These are phyloP conservation scores for Boletus rubescentipes DNA, from an alignment of 768 basidiomycete genomes.

Conservation along the genomic window DNA sequence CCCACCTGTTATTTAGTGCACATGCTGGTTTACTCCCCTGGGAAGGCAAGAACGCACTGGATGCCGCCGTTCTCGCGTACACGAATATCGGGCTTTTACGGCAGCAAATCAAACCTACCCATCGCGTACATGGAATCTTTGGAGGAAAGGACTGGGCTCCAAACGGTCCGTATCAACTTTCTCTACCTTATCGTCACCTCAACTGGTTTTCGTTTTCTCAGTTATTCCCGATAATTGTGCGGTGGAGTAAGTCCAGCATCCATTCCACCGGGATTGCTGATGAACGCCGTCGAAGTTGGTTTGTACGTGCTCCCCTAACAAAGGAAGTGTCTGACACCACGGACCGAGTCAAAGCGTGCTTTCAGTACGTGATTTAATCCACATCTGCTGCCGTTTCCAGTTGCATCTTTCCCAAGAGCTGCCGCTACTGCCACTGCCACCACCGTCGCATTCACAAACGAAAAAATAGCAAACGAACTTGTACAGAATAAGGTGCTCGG, in stretches of 20 bases:
- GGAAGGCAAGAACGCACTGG: constrained; percentile 82
- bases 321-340: constrained; percentile 57
- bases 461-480: constrained; percentile 49
- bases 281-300: constrained; percentile 45
- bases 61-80: constrained; percentile 86
- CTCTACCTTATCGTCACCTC: background rate
- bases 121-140: constrained; percentile 80
- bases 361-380: constrained; percentile 48
- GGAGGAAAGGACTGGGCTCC: constrained; percentile 73
- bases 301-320: constrained; percentile 68
- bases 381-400: background rate
- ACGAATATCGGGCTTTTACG: constrained; percentile 75
- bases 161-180: constrained; percentile 48
- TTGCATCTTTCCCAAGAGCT: constrained; percentile 43
- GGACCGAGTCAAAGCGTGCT: constrained; percentile 67
- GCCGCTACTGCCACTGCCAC: constrained; percentile 70
- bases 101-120: constrained; percentile 76
- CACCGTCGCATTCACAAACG: constrained; percentile 41
- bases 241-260: constrained; percentile 50
- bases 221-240: constrained; percentile 84
- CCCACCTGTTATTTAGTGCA: constrained; percentile 44
- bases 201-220: constrained; percentile 30
- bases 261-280: background rate
- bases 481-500: constrained; percentile 68
- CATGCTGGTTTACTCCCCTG: constrained; percentile 80